Evolutionary conservation across 306 rosid species (phyloP).

Genomic region (Pterocarpus macrocarpus): DNA sequence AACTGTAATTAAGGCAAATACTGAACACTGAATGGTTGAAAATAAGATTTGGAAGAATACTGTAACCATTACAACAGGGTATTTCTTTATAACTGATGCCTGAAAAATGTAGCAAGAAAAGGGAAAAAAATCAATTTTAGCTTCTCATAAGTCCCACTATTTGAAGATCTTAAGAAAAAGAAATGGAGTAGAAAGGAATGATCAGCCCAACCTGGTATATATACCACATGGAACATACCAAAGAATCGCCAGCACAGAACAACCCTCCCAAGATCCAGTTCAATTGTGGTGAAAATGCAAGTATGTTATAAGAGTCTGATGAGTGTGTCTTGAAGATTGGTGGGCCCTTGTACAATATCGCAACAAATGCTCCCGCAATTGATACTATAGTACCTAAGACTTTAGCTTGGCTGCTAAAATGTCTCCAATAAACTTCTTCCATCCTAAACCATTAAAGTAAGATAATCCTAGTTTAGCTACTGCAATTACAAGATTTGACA

Average conservation of each 20-base stretch:
- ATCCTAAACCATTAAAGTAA: conserved; percentile 51
- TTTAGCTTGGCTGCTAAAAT: conserved; percentile 57
- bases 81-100: conserved; percentile 50
- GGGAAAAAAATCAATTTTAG: not conserved
- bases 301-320: not conserved
- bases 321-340: conserved; percentile 36
- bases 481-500: not conserved
- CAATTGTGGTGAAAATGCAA: conserved; percentile 33
- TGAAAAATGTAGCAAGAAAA: conserved; percentile 34
- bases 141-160: not conserved
- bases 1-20: conserved; percentile 43
- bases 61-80: conserved; percentile 44
- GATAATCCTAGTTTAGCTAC: not conserved
- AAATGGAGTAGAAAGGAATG: not conserved
- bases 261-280: conserved; percentile 57
- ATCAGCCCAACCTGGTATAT: conserved; percentile 52
- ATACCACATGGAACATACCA: conserved; percentile 51
- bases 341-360: conserved; percentile 61
- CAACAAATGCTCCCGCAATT: conserved; percentile 59
- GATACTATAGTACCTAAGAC: conserved; percentile 55
- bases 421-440: conserved; percentile 54
- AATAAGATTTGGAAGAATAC: conserved; percentile 48
- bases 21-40: conserved; percentile 37
- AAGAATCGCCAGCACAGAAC: conserved; percentile 40
- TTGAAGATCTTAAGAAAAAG: not conserved